These are phyloP conservation scores for Geotrichum carabidarum DNA, from an alignment of 1,139 yeast species.

Conservation along the genomic window DNA sequence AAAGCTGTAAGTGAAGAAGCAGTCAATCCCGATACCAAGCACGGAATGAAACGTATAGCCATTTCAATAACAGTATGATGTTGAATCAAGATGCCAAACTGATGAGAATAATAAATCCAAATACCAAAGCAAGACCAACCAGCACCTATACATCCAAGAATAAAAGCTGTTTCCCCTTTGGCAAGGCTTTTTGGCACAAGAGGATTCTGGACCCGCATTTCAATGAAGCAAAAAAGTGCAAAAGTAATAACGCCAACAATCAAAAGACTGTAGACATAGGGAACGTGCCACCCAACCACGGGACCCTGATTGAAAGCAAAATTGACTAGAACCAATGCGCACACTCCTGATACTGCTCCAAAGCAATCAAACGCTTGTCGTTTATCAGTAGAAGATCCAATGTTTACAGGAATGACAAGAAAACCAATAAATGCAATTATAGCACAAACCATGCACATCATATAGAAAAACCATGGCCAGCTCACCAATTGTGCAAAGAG, in stretches of 20 bases:
- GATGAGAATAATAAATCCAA: slow-evolving; percentile 48
- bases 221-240: slow-evolving; percentile 40
- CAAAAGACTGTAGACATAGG: slow-evolving; percentile 48
- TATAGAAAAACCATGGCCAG: slow-evolving; percentile 60
- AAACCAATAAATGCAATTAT: slow-evolving; percentile 36
- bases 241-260: slow-evolving; percentile 46
- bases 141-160: slow-evolving; percentile 48
- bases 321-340: slow-evolving; percentile 48
- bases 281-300: slow-evolving; percentile 50
- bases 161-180: slow-evolving; percentile 43
- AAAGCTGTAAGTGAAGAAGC: slow-evolving; percentile 47
- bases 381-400: slow-evolving; percentile 27
- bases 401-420: slow-evolving; percentile 43
- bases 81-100: slow-evolving; percentile 39
- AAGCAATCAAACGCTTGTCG: slow-evolving; percentile 42
- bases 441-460: slow-evolving; percentile 41
- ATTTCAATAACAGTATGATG: slow-evolving; percentile 38
- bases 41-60: slow-evolving; percentile 43
- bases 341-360: slow-evolving; percentile 47
- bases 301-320: slow-evolving; percentile 64
- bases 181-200: slow-evolving; percentile 45
- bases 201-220: slow-evolving; percentile 42
- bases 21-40: slow-evolving; percentile 41
- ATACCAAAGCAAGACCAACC: slow-evolving; percentile 63
- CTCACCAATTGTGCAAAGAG: slow-evolving; percentile 42